Conservation (phyloP, 352 stramenopile genomes). For the Phytopythium ostracodes region DNA sequence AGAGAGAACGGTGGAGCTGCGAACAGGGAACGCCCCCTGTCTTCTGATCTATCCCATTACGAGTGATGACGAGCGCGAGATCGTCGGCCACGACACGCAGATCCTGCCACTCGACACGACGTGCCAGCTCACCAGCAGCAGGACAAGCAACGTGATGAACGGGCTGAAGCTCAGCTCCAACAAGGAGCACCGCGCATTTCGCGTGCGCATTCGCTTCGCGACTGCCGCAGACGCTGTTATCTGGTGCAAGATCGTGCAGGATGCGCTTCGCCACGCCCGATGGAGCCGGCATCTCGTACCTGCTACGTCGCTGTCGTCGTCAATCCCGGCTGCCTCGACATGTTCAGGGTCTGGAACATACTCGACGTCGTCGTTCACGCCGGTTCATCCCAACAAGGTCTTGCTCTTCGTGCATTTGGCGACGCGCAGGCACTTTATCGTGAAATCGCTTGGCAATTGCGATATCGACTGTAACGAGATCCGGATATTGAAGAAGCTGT, state of each 20-base stretch:
- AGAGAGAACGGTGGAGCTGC: constrained; percentile 30
- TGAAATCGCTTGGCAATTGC: constrained; percentile 32
- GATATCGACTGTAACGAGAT: constrained; percentile 33
- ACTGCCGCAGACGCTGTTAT: constrained; percentile 47
- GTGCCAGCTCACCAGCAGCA: constrained; percentile 17
- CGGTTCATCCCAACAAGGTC: not conserved
- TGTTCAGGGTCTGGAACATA: not conserved
- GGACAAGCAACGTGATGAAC: constrained; percentile 5
- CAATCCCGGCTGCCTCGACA: not conserved
- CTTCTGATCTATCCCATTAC: constrained; percentile 21
- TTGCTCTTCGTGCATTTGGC: constrained; percentile 5
- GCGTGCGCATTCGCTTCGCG: constrained; percentile 41
- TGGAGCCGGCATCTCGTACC: constrained; percentile 31
- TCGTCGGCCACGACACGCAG: constrained; percentile 17
- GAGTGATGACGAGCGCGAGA: constrained; percentile 5
- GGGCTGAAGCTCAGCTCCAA: constrained; percentile 28
- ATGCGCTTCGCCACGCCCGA: constrained; percentile 30
- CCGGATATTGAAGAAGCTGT: constrained; percentile 34
- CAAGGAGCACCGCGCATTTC: constrained; percentile 12
- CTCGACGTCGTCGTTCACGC: not conserved
- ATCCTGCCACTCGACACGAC: constrained; percentile 23
- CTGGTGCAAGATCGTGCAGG: constrained; percentile 36
- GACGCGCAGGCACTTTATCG: constrained; percentile 28
- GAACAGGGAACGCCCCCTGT: constrained; percentile 23
- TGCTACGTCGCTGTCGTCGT: constrained; percentile 3